These are phyloP conservation scores for Colletotrichum sp. DNA, from an alignment of 2,329 filamentous ascomycete genomes.

Conservation along the genomic window DNA sequence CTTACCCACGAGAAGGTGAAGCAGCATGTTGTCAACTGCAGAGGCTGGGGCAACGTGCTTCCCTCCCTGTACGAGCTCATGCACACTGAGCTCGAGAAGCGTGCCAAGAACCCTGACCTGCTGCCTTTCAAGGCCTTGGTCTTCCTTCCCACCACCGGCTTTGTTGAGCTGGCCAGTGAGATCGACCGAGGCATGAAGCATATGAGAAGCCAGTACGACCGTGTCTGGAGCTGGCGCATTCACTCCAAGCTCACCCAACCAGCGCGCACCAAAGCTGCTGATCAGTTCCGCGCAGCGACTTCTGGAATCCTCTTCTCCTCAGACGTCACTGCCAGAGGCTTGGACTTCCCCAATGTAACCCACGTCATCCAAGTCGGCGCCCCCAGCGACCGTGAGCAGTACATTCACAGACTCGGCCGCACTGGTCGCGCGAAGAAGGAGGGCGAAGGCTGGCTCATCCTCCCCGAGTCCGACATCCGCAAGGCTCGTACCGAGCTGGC, in stretches of 20 bases:
- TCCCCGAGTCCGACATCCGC: conserved; percentile 59
- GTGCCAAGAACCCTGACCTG: conserved; percentile 39
- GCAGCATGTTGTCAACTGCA: conserved; percentile 74
- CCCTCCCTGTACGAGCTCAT: conserved; percentile 81
- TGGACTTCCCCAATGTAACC: conserved; percentile 84
- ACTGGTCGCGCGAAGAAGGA: conserved; percentile 78
- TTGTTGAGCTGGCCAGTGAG: conserved; percentile 69
- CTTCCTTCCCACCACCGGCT: conserved; percentile 82
- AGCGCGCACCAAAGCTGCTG: conserved; percentile 72
- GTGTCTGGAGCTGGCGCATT: conserved; percentile 63
- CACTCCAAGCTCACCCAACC: conserved; percentile 79
- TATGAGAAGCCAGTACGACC: conserved; percentile 40
- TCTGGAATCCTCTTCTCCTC: conserved; percentile 76
- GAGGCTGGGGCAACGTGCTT: conserved; percentile 76
- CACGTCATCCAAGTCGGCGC: conserved; percentile 77
- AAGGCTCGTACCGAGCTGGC: conserved; percentile 56
- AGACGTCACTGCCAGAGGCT: conserved; percentile 81
- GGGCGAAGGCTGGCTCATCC: conserved; percentile 73
- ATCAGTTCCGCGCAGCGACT: conserved; percentile 70
- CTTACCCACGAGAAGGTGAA: conserved; percentile 87
- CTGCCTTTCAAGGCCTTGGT: conserved; percentile 93
- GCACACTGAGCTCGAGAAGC: conserved; percentile 59
- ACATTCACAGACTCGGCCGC: conserved; percentile 79
- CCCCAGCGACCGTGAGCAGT: conserved; percentile 70
- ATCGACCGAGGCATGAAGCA: conserved; percentile 38